A percentile compares a stretch with the other conserved stretches of the same genome.
phyloP scores from a whole-genome alignment of 164 flowering plant genomes.

The Vitis amurensis region DNA sequence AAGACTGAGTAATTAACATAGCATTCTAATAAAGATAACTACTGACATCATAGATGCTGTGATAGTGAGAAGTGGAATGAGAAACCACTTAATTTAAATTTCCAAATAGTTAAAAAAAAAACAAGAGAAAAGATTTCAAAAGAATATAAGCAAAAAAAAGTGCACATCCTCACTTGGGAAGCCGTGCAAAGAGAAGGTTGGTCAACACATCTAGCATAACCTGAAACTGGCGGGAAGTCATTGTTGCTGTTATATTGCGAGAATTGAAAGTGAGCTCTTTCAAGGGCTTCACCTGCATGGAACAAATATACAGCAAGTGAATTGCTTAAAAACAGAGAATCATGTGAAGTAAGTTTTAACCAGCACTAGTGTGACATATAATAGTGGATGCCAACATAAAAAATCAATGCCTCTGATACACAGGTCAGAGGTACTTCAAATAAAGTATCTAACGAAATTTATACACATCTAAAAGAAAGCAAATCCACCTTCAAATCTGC shows the following conservation, averaged over 20 bases:
- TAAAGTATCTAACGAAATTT: not conserved
- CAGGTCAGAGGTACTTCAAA: not conserved
- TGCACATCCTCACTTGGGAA: slow-evolving; percentile 68
- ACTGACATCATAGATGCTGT: no score
- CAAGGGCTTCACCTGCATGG: slow-evolving; percentile 79
- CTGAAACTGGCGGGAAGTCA: slow-evolving; percentile 93
- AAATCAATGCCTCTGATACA: not conserved
- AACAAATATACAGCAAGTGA: slow-evolving; percentile 8
- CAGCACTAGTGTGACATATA: not conserved
- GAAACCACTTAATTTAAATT: not conserved
- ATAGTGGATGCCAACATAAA: not conserved
- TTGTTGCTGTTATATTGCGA: slow-evolving; percentile 72
- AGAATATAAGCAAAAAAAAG: slow-evolving; percentile 1
- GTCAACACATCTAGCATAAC: slow-evolving; percentile 87
- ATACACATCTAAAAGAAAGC: slow-evolving; percentile 1
- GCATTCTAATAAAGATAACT: not conserved
- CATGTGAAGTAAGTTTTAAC: not conserved
- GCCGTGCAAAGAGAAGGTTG: slow-evolving; percentile 84
- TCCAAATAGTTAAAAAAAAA: not conserved
- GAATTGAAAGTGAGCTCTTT: slow-evolving; percentile 85
- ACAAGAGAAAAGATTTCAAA: not conserved
- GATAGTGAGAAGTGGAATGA: no score
- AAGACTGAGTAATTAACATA: not conserved
- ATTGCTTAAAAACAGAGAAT: not conserved
- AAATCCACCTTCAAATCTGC: slow-evolving; percentile 82